Evolutionary conservation across 2,329 filamentous ascomycete genomes (phyloP), one percentile per base, ranked within the genome.

Genomic region (Onygena corvina): DNA sequence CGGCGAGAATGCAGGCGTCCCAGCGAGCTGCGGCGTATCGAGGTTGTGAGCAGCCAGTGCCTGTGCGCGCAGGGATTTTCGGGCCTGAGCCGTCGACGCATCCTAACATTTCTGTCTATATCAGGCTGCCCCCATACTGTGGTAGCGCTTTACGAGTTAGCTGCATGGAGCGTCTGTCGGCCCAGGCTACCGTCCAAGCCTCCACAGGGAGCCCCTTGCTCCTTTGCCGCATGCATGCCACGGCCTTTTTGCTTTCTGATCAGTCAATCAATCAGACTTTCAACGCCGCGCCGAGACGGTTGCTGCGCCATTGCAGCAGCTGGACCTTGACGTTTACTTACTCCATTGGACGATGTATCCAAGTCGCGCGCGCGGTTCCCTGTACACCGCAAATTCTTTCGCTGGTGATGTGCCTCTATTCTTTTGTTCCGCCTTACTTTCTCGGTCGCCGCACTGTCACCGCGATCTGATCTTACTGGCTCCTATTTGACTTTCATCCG

Each of bases 161-260:
- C 36, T 42, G 36, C 36, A 42, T 42, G 36, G 36, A 27, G 36
- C 36, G 36, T 42, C 27, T 42, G 36, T 42, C 36, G 36, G 36
- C 16, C 36, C 36, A 42, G 36, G 16, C 27, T 42, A 25, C 36
- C 36, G 36, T 42, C 36, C 36, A 42, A 27, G 36, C 36, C 36
- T 42, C 36, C 36, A 42, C 36, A 27, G 36, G 11, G 12, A 27
- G 27, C 36, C 36, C 36, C n/a, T n/a, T 42, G 36, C 36, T 42
- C 21, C 36, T 42, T 42, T 42, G 36, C 36, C 36, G 36, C 36
- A 42, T 42, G 36, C 36, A 42, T 42, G 36, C 36, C 36, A 42
- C 27, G 36, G 36, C 36, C 4, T n/a, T 42, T 42, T 4, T 25
- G 8, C 21, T 14, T 42, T 42, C 36, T 25, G 36, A 42, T 20